phyloP scores from a whole-genome alignment of 345 rosid genomes.

The Murraya koenigii region DNA sequence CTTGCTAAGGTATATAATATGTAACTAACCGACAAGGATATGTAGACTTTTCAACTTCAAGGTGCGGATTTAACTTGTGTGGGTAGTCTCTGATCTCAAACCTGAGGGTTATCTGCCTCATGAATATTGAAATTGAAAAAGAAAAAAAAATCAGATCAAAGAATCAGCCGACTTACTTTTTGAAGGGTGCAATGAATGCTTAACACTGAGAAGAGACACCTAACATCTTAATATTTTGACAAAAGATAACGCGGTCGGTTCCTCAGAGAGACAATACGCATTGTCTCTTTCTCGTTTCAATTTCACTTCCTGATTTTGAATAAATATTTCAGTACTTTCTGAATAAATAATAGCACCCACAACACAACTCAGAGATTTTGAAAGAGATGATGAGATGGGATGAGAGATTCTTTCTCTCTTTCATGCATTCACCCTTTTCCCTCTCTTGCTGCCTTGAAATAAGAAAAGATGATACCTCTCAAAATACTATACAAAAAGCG shows the following conservation, averaged over 20 bases:
- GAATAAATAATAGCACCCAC: background rate
- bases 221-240: background rate
- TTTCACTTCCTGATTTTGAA: background rate
- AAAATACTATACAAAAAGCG: background rate
- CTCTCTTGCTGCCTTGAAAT: background rate
- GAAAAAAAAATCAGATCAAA: background rate
- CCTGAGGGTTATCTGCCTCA: no score
- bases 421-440: background rate
- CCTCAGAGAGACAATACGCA: conserved; percentile 10
- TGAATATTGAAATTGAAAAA: no score
- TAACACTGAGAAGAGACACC: conserved; percentile 6
- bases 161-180: conserved; percentile 14
- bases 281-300: conserved; percentile 5
- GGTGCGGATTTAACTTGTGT: no score
- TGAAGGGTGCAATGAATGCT: conserved; percentile 19
- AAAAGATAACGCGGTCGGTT: conserved; percentile 9
- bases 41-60: no score
- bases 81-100: no score
- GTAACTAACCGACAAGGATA: no score
- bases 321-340: background rate
- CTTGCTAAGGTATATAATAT: no score
- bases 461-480: background rate
- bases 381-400: background rate
- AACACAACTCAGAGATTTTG: background rate
- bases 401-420: conserved; percentile 9